Evolutionary conservation across 352 stramenopile species (phyloP), one percentile per base, ranked within the genome.

Genomic region (Globisporangium nunn): DNA sequence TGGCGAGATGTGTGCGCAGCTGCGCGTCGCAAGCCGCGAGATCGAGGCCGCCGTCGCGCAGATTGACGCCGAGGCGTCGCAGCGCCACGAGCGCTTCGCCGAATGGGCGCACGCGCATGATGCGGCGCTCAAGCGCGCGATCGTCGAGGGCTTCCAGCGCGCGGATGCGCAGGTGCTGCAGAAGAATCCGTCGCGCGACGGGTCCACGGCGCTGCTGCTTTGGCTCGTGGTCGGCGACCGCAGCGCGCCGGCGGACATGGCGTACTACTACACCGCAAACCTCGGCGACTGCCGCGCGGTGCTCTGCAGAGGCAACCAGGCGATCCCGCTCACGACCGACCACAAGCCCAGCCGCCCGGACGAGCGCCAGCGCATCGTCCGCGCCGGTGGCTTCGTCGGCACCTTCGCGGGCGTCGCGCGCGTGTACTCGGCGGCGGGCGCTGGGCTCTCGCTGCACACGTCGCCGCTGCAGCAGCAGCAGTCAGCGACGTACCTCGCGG

Each of bases 231-330:
- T 58, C 0, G 63, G 71, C 56, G 39, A 18, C 50, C 4, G 6
- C n/a, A 51, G 28, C 18, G 29, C 14, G 30, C 30, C 31, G 2
- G 37, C 39, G 4, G 56, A 56, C 6, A 7, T 71, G 51, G 77
- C n/a, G 6, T 75, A 84, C 12, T 75, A 81, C 10, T 90, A 85
- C 54, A 70, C 63, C 2, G 57, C 70, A 4, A 92, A 91, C 33
- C 50, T 85, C 2, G 81, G 82, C 29, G 76, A 91, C 45, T 88
- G 69, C 10, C 74, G 82, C 41, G 81, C 74, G 0, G 64, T 92
- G 15, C 64, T 91, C 41, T 86, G 67, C 60, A 66, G 78, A 31
- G 60, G 59, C 12, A 68, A 71, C 0, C 44, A 58, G n/a, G 74
- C 59, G 35, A 54, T 87, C 17, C 43, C 62, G 2, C 60, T 91